Evolutionary conservation across 1,284 basidiomycete genomes (phyloP).

Genomic region (Chalciporus piperatoides): DNA sequence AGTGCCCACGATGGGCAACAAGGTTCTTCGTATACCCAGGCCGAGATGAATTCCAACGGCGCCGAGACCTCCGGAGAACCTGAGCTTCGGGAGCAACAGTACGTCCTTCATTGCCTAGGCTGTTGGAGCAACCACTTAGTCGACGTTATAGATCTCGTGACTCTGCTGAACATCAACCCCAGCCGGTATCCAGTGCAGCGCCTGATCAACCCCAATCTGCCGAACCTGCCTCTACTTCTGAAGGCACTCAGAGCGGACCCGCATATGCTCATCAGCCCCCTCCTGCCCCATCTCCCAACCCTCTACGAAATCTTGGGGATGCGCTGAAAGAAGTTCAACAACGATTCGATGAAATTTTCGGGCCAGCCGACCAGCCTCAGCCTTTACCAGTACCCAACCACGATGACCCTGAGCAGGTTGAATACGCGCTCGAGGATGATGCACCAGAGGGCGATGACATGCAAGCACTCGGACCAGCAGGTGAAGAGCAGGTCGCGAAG

Average conservation of each 20-base stretch:
- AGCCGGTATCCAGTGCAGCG: constrained; percentile 7
- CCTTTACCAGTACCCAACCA: constrained; percentile 17
- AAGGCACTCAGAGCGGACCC: constrained; percentile 46
- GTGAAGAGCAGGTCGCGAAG: constrained; percentile 79
- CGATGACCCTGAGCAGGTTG: constrained; percentile 52
- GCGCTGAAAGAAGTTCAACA: constrained; percentile 81
- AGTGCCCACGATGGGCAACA: constrained; percentile 21
- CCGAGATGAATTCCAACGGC: constrained; percentile 19
- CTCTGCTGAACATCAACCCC: constrained; percentile 9
- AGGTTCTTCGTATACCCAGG: constrained; percentile 16
- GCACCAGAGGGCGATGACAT: constrained; percentile 68
- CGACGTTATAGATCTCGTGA: constrained; percentile 10
- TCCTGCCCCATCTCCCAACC: constrained; percentile 47
- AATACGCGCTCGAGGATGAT: constrained; percentile 62
- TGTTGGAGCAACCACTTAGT: neutral
- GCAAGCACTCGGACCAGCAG: constrained; percentile 89
- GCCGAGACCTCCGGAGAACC: constrained; percentile 24
- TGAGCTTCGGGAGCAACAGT: constrained; percentile 30
- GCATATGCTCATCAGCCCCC: constrained; percentile 37
- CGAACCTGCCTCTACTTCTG: constrained; percentile 36
- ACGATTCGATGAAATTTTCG: constrained; percentile 82
- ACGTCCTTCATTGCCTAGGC: constrained; percentile 13
- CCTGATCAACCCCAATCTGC: constrained; percentile 21
- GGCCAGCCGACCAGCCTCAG: constrained; percentile 38
- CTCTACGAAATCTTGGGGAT: constrained; percentile 83